These are phyloP conservation scores for Linnemannia exigua DNA, from an alignment of 192 early-diverging fungal species.

Conservation along the genomic window DNA sequence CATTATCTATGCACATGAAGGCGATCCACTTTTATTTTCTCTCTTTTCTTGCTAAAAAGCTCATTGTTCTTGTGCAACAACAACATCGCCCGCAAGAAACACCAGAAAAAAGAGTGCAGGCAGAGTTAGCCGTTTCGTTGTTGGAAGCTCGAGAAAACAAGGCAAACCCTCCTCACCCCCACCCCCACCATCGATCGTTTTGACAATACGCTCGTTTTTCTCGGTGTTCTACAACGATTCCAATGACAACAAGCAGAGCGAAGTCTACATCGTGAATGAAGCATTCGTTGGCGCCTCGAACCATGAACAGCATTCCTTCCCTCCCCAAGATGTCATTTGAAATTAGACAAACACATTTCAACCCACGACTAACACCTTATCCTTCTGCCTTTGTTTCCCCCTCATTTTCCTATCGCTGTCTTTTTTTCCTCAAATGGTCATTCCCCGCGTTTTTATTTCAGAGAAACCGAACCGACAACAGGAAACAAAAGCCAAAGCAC, in stretches of 20 bases:
- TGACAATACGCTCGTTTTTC: too few species aligned
- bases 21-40: neutral
- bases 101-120: neutral
- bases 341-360: neutral
- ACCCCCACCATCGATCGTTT: too few species aligned
- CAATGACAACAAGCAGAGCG: too few species aligned
- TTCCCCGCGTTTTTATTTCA: conserved; percentile 1
- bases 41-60: neutral
- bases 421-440: conserved; percentile 4
- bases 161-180: too few species aligned
- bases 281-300: too few species aligned
- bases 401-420: neutral
- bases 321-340: neutral
- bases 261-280: too few species aligned
- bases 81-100: too few species aligned
- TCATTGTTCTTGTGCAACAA: conserved; percentile 7
- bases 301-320: too few species aligned
- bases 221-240: too few species aligned
- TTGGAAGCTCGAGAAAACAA: too few species aligned
- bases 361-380: neutral
- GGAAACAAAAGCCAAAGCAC: neutral
- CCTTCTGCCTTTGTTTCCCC: neutral
- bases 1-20: conserved; percentile 1
- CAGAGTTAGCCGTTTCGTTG: too few species aligned
- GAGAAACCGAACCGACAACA: too few species aligned